These are phyloP conservation scores for Dioszegia hungarica DNA, from an alignment of 768 basidiomycete species.

Conservation along the genomic window DNA sequence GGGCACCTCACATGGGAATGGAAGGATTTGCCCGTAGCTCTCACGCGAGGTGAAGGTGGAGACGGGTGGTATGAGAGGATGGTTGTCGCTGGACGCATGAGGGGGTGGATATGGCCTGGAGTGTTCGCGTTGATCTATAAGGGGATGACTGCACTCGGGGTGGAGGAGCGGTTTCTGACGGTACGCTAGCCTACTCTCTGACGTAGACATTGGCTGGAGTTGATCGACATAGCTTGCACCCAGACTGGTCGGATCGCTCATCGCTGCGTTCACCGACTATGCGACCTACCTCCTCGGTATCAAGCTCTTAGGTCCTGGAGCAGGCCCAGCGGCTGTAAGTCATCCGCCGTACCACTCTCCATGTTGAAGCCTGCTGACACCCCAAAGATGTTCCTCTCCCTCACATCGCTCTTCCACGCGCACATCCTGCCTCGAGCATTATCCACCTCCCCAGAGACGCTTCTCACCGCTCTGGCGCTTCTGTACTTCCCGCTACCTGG, in stretches of 20 bases:
- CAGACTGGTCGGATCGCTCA: conserved; percentile 64
- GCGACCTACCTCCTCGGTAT: conserved; percentile 63
- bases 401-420: conserved; percentile 82
- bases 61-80: conserved; percentile 42
- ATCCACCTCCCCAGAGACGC: conserved; percentile 88
- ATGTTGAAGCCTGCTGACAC: background rate
- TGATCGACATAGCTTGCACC: conserved; percentile 57
- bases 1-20: conserved; percentile 97
- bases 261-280: conserved; percentile 78
- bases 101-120: conserved; percentile 61
- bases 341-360: too few species aligned
- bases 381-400: conserved; percentile 66
- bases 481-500: conserved; percentile 58
- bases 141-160: conserved; percentile 57
- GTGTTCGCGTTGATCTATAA: conserved; percentile 76
- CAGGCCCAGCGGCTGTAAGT: conserved; percentile 63
- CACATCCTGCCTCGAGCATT: conserved; percentile 78
- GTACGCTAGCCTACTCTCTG: background rate
- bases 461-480: conserved; percentile 73
- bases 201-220: too few species aligned
- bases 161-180: conserved; percentile 53
- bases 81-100: conserved; percentile 35
- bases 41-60: background rate
- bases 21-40: conserved; percentile 48
- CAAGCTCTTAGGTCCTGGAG: conserved; percentile 58